Percentiles rank a stretch among this genome's conserved stretches.
phyloP scores from a whole-genome alignment of 202 grass and related monocot species.

The Carex sylvatica region DNA sequence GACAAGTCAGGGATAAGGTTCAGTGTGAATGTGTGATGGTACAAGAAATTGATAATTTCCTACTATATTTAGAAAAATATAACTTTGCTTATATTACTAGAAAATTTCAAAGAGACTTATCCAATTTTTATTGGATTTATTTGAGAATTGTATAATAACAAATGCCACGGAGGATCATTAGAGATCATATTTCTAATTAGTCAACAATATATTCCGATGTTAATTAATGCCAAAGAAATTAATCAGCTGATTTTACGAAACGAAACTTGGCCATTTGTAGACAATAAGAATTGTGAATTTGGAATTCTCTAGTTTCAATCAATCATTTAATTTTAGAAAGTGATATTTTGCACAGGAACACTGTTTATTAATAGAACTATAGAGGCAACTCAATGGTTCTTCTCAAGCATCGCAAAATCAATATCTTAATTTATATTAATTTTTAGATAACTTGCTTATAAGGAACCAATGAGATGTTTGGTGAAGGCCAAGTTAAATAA shows the following conservation, averaged over 20 bases:
- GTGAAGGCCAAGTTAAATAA: too few species aligned
- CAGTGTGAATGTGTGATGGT: too few species aligned
- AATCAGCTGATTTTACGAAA: background rate
- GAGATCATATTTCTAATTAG: too few species aligned
- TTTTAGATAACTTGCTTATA: background rate
- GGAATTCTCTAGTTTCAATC: background rate
- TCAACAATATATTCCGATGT: background rate
- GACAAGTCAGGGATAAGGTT: too few species aligned
- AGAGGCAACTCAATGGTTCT: too few species aligned
- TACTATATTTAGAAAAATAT: too few species aligned
- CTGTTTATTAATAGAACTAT: background rate
- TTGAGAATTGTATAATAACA: background rate
- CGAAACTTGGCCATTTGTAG: background rate
- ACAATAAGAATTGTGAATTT: background rate
- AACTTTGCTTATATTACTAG: too few species aligned
- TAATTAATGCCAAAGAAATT: background rate
- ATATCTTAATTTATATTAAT: background rate
- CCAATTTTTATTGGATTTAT: background rate
- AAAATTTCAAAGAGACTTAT: background rate
- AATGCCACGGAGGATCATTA: background rate
- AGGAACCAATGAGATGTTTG: too few species aligned
- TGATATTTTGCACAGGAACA: background rate
- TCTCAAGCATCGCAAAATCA: background rate
- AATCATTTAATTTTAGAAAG: background rate
- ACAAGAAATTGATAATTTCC: too few species aligned